These are phyloP conservation scores for Penicillium sp. DNA, from an alignment of 2,329 filamentous ascomycete species.

Conservation along the genomic window DNA sequence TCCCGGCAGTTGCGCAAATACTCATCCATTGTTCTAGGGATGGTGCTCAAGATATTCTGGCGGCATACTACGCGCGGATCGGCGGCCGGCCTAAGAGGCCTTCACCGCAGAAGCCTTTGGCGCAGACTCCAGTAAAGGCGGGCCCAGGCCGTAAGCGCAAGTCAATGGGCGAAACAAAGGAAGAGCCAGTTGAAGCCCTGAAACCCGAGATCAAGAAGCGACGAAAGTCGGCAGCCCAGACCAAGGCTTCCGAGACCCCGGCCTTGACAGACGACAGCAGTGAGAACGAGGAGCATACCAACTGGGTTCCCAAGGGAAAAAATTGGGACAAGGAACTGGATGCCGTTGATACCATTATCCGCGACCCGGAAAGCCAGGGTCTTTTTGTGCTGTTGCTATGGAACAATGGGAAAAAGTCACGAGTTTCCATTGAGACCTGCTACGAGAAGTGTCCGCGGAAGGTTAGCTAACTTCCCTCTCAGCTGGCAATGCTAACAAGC, in stretches of 20 bases:
- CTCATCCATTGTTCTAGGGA: conserved; percentile 30
- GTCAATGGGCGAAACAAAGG: conserved; percentile 32
- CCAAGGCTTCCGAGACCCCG: conserved; percentile 12
- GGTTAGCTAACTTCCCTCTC: conserved; percentile 24
- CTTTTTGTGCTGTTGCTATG: conserved; percentile 44
- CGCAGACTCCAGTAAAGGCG: conserved; percentile 19
- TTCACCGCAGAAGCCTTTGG: conserved; percentile 20
- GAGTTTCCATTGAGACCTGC: conserved; percentile 41
- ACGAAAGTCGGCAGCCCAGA: conserved; percentile 25
- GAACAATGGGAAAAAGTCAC: conserved; percentile 47
- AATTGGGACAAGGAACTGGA: conserved; percentile 47
- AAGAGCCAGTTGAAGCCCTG: conserved; percentile 19
- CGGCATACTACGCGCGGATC: conserved; percentile 42
- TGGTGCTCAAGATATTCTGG: conserved; percentile 40
- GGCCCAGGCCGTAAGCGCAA: conserved; percentile 35
- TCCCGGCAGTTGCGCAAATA: neutral
- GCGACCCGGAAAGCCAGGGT: conserved; percentile 32
- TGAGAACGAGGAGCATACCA: conserved; percentile 24
- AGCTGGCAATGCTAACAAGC: neutral
- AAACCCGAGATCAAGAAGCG: conserved; percentile 27
- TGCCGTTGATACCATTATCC: conserved; percentile 45
- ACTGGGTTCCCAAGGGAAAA: conserved; percentile 43
- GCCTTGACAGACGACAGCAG: conserved; percentile 16
- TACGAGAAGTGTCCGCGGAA: conserved; percentile 46
- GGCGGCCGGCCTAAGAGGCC: conserved; percentile 43